Conservation (phyloP, 805 yeast species). For the Ogataea pini region DNA sequence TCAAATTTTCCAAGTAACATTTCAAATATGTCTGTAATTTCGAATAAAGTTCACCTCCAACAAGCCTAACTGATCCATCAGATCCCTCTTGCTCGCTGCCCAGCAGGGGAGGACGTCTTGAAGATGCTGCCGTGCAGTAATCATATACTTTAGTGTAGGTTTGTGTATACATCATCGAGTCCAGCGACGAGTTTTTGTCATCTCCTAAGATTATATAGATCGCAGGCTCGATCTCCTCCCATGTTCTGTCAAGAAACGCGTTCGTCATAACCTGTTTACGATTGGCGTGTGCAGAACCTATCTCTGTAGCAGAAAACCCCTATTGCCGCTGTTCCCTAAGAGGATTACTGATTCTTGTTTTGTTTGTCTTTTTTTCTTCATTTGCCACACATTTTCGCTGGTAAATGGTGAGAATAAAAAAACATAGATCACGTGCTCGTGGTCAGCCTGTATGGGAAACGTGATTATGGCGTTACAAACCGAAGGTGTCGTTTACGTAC, state of each 20-base stretch:
- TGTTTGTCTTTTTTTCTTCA: slow-evolving; percentile 11
- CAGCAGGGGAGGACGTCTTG: slow-evolving; percentile 42
- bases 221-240: slow-evolving; percentile 80
- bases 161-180: slow-evolving; percentile 77
- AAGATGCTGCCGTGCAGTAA: slow-evolving; percentile 81
- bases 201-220: slow-evolving; percentile 69
- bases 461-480: too few relatives aligned
- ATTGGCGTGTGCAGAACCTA: neutral
- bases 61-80: slow-evolving; percentile 43
- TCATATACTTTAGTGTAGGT: slow-evolving; percentile 92
- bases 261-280: slow-evolving; percentile 21
- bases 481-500: too few relatives aligned
- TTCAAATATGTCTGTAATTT: slow-evolving; percentile 68
- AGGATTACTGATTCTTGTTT: neutral
- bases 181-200: slow-evolving; percentile 61
- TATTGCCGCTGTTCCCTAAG: neutral
- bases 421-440: neutral
- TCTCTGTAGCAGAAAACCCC: neutral
- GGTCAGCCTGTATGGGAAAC: neutral
- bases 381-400: slow-evolving; percentile 19
- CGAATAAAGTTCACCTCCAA: slow-evolving; percentile 87
- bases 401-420: neutral
- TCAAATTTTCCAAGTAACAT: slow-evolving; percentile 53
- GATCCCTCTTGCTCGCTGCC: slow-evolving; percentile 24
- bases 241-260: slow-evolving; percentile 44